phyloP scores from a whole-genome alignment of 768 basidiomycete species.

The Collybia mongolica region DNA sequence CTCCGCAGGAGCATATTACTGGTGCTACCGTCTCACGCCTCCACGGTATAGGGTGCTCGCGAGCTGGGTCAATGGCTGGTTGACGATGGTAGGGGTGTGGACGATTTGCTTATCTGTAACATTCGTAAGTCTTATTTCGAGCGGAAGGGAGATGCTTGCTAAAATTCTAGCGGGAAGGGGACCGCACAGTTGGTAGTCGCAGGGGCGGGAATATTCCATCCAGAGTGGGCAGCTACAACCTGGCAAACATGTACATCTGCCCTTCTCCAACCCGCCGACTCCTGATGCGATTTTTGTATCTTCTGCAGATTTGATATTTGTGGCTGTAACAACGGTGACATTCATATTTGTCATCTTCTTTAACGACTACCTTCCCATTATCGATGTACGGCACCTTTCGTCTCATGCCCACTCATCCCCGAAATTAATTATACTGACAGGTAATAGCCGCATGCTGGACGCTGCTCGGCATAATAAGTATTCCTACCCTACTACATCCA shows the following conservation, averaged over 20 bases:
- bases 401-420: neutral
- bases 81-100: conserved; percentile 69
- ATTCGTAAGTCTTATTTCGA: conserved; percentile 37
- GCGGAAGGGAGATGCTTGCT: neutral
- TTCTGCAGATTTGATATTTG: conserved; percentile 49
- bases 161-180: conserved; percentile 29
- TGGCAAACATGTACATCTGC: conserved; percentile 61
- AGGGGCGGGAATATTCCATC: conserved; percentile 55
- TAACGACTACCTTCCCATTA: conserved; percentile 45
- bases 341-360: conserved; percentile 55
- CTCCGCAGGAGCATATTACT: conserved; percentile 63
- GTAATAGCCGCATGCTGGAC: conserved; percentile 65
- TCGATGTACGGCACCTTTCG: conserved; percentile 39
- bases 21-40: conserved; percentile 61
- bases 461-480: conserved; percentile 52
- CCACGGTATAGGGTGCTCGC: conserved; percentile 48
- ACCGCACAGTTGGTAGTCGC: conserved; percentile 61
- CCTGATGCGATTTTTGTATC: neutral
- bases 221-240: conserved; percentile 53
- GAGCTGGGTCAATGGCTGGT: conserved; percentile 71
- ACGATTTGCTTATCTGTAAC: conserved; percentile 65
- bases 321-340: conserved; percentile 47
- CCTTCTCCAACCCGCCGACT: neutral
- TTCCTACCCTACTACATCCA: neutral
- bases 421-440: conserved; percentile 22